phyloP scores from a whole-genome alignment of 1,139 yeast species.

The Kurtzmaniella quercitrusa region DNA sequence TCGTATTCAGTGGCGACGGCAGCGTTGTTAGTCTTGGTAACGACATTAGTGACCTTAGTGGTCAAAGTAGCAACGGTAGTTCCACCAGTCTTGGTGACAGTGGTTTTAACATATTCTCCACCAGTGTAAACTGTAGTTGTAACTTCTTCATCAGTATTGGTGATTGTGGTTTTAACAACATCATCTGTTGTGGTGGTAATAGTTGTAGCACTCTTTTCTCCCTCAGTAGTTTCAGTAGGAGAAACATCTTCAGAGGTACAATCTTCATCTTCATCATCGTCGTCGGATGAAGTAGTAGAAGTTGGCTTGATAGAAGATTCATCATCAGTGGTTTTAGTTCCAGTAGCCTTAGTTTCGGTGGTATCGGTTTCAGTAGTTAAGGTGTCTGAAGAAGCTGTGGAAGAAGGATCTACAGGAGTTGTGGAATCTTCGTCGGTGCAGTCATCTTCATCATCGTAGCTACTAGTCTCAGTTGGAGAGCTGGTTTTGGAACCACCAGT shows the following conservation, averaged over 20 bases:
- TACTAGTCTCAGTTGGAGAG: constrained; percentile 8
- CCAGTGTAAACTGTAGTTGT: no score
- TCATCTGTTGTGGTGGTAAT: neutral
- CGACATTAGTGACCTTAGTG: constrained; percentile 10
- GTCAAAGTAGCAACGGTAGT: constrained; percentile 7
- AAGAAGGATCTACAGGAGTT: neutral
- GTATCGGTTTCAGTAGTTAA: neutral
- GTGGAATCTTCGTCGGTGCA: constrained; percentile 9
- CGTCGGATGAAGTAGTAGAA: constrained; percentile 7
- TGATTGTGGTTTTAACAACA: neutral
- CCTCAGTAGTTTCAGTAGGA: constrained; percentile 8
- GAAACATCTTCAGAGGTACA: constrained; percentile 10
- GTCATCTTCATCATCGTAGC: constrained; percentile 13
- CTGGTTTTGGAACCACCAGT: constrained; percentile 3
- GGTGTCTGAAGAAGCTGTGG: neutral
- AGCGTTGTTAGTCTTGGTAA: constrained; percentile 10
- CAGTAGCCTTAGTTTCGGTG: neutral
- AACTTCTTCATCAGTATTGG: neutral
- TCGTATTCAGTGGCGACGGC: constrained; percentile 7
- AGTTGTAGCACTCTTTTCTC: constrained; percentile 8
- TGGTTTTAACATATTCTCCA: neutral
- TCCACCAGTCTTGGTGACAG: neutral
- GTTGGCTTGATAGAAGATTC: constrained; percentile 7
- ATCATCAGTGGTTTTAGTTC: neutral
- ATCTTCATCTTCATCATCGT: constrained; percentile 13